phyloP scores from a whole-genome alignment of 2,329 filamentous ascomycete genomes.

The Nemania bipapillata region DNA sequence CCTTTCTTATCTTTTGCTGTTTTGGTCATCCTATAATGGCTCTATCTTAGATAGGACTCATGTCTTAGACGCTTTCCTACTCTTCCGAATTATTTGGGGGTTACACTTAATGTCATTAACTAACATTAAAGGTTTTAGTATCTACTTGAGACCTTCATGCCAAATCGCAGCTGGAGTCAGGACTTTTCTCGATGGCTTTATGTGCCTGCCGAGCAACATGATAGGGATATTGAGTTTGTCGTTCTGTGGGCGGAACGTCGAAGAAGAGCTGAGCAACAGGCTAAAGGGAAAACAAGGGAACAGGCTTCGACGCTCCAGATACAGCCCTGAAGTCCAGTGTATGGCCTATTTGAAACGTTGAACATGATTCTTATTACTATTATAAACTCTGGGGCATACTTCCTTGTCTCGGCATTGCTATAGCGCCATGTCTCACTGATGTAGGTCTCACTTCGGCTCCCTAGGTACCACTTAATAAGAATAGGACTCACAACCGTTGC shows the following conservation, averaged over 20 bases:
- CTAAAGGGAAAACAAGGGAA: neutral
- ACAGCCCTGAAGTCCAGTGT: neutral
- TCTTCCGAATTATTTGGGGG: neutral
- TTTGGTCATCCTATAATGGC: neutral
- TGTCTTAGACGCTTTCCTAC: neutral
- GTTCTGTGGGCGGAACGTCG: conserved; percentile 44
- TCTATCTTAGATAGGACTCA: neutral
- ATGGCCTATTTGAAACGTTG: neutral
- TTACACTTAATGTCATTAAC: neutral
- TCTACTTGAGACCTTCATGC: conserved; percentile 67
- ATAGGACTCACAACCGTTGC: neutral
- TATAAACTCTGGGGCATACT: neutral
- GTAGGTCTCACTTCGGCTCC: neutral
- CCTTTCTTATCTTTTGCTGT: neutral
- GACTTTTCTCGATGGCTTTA: conserved; percentile 63
- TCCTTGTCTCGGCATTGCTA: neutral
- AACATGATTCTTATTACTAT: conserved; percentile 2
- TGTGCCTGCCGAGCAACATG: conserved; percentile 54
- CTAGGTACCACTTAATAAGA: neutral
- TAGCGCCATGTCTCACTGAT: neutral
- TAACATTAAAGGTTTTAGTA: conserved; percentile 50
- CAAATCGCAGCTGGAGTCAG: conserved; percentile 65
- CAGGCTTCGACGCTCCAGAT: neutral
- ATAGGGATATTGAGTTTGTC: conserved; percentile 53
- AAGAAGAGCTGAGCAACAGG: conserved; percentile 18